These are phyloP conservation scores for Craterostigma plantagineum DNA, from an alignment of 257 asterid species.

Conservation along the genomic window DNA sequence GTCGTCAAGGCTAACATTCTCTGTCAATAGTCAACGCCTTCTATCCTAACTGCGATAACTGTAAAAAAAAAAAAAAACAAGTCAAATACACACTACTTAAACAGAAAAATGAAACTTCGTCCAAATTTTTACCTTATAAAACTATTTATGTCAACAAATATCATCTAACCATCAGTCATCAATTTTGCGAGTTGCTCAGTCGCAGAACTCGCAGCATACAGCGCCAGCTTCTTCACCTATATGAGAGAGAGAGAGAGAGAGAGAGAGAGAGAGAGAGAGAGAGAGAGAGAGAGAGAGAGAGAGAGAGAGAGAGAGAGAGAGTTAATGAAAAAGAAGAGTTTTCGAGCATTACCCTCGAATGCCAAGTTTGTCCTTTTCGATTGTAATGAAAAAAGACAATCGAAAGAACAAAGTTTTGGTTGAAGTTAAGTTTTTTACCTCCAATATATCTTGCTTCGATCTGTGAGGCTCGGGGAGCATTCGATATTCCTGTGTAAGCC, in stretches of 20 bases:
- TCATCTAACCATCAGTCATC: conserved; percentile 7
- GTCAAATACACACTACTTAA: no score
- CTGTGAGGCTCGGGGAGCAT: conserved; percentile 40
- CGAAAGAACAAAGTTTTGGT: conserved; percentile 2
- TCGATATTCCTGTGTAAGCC: conserved; percentile 50
- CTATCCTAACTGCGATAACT: no score
- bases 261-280: no score
- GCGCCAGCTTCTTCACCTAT: conserved; percentile 57
- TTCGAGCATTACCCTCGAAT: no score
- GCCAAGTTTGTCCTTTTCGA: not conserved
- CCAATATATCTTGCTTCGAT: conserved; percentile 57
- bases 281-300: no score
- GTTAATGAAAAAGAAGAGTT: not conserved
- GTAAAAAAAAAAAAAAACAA: no score
- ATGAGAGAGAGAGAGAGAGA: conserved; percentile 6
- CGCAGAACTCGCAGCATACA: conserved; percentile 43
- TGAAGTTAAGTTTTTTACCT: no score
- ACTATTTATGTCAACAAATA: no score
- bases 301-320: conserved; percentile 2
- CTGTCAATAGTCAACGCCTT: no score
- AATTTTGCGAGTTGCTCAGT: conserved; percentile 28
- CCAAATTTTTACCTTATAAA: no score
- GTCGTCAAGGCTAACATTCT: no score
- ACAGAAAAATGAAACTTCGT: no score
- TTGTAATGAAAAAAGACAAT: not conserved